Conservation (phyloP, 345 rosid genomes). For the Populus ilicifolia region DNA sequence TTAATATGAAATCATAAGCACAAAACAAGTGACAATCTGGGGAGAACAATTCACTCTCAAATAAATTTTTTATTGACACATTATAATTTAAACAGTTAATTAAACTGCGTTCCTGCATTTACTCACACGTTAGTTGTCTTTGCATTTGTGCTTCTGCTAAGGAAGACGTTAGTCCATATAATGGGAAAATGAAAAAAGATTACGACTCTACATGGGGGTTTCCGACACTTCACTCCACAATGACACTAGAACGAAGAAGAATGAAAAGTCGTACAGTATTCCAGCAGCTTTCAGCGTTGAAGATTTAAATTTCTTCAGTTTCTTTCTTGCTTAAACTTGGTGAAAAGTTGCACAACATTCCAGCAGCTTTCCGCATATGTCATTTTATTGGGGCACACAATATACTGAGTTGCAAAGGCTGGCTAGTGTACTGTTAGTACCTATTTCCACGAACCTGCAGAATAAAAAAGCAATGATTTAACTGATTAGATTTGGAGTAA, state of each 20-base stretch:
- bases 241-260: neutral
- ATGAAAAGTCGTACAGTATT: neutral
- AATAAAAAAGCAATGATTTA: neutral
- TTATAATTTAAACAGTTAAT: neutral
- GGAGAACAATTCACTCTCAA: neutral
- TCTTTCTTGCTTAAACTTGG: neutral
- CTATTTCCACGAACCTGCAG: conserved; percentile 27
- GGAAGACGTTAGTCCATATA: neutral
- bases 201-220: neutral
- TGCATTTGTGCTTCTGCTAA: neutral
- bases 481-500: neutral
- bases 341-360: too few relatives aligned
- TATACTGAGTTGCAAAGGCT: neutral
- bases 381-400: neutral
- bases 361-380: neutral
- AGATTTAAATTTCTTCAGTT: neutral
- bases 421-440: neutral
- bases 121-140: neutral
- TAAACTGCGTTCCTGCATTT: conserved; percentile 9
- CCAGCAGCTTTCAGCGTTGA: neutral
- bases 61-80: conserved; percentile 1
- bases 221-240: neutral
- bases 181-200: neutral
- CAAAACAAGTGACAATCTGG: neutral
- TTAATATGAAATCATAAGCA: neutral